Evolutionary conservation across 1,284 basidiomycete species (phyloP).

Genomic region (Leccinum pachyderme): DNA sequence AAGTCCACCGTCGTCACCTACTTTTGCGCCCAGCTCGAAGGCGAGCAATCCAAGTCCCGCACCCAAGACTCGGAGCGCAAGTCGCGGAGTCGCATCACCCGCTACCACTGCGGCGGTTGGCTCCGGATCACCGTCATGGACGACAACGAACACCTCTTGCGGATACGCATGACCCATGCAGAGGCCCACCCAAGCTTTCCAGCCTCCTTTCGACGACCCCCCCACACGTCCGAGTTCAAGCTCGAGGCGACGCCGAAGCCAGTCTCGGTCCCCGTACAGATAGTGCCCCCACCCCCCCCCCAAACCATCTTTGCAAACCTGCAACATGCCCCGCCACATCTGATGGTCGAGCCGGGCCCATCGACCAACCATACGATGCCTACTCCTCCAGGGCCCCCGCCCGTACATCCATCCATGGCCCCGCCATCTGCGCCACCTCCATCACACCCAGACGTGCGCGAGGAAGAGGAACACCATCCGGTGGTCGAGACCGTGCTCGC

Average conservation of each 20-base stretch:
- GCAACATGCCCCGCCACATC: constrained; percentile 22
- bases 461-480: constrained; percentile 17
- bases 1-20: constrained; percentile 36
- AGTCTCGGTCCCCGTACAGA: constrained; percentile 9
- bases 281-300: constrained; percentile 6
- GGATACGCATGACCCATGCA: constrained; percentile 36
- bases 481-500: constrained; percentile 14
- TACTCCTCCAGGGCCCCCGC: constrained; percentile 7
- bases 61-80: constrained; percentile 34
- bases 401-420: constrained; percentile 9
- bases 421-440: constrained; percentile 1
- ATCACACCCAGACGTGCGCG: constrained; percentile 7
- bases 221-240: constrained; percentile 34
- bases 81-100: constrained; percentile 35
- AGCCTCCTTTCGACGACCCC: constrained; percentile 32
- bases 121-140: constrained; percentile 37
- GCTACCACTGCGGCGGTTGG: constrained; percentile 36
- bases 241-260: constrained; percentile 30
- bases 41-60: constrained; percentile 33
- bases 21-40: constrained; percentile 36
- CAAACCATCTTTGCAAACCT: constrained; percentile 26
- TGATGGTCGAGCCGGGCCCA: constrained; percentile 24
- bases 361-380: constrained; percentile 10
- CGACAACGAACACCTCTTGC: constrained; percentile 34
- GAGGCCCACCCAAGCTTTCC: constrained; percentile 34